A percentile compares a stretch with the other conserved stretches of the same genome.
These are phyloP conservation scores for Lodderomyces theae DNA, from an alignment of 1,139 yeast species.

Conservation along the genomic window DNA sequence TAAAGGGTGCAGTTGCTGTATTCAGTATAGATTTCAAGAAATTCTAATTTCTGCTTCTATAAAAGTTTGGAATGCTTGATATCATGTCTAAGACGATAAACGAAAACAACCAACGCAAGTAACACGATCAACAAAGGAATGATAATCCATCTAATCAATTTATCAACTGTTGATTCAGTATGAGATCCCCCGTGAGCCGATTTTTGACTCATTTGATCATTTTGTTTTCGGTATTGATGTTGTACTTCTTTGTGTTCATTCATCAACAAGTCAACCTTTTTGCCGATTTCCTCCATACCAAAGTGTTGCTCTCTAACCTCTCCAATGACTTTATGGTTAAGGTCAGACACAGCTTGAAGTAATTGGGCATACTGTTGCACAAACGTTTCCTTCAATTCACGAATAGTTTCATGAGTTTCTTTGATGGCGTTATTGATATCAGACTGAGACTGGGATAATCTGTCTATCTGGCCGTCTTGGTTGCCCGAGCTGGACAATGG, in stretches of 20 bases:
- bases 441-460: neutral
- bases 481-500: neutral
- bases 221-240: constrained; percentile 24
- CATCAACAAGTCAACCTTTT: constrained; percentile 45
- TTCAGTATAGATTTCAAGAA: neutral
- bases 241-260: constrained; percentile 40
- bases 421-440: neutral
- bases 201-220: neutral
- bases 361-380: constrained; percentile 34
- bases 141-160: constrained; percentile 39
- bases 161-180: constrained; percentile 9
- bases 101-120: constrained; percentile 35
- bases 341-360: constrained; percentile 29
- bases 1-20: too few species aligned
- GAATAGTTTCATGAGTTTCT: neutral
- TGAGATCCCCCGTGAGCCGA: neutral
- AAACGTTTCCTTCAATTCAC: constrained; percentile 3
- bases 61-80: constrained; percentile 55
- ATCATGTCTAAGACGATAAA: constrained; percentile 50
- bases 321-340: constrained; percentile 41
- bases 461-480: neutral
- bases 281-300: constrained; percentile 32
- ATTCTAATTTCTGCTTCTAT: constrained; percentile 19
- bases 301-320: constrained; percentile 46
- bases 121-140: constrained; percentile 41